A percentile compares a stretch with the other conserved stretches of the same genome.
Evolutionary conservation across 1,284 basidiomycete genomes (phyloP).

Genomic region (Leccinum pachyderme): DNA sequence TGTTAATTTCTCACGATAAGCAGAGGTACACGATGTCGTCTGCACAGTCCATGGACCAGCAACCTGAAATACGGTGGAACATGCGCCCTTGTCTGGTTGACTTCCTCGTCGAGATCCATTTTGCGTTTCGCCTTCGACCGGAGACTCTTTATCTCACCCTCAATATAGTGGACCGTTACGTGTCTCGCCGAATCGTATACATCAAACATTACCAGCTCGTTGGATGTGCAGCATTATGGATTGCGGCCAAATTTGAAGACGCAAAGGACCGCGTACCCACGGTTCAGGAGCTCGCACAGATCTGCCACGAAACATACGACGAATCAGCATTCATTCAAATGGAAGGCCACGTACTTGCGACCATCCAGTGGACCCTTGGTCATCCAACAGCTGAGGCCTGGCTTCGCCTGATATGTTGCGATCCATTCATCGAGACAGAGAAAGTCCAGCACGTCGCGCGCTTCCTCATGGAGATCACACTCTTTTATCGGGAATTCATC

Average conservation of each 20-base stretch:
- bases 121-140: constrained; percentile 92
- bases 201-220: constrained; percentile 99
- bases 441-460: constrained; percentile 93
- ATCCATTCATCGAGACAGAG: constrained; percentile 73
- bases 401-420: constrained; percentile 81
- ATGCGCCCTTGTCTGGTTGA: constrained; percentile 99
- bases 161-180: constrained; percentile 99
- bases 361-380: constrained; percentile 96
- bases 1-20: constrained; percentile 15
- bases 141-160: constrained; percentile 98
- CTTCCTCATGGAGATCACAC: constrained; percentile 97
- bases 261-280: constrained; percentile 98
- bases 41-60: constrained; percentile 95
- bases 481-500: constrained; percentile 96
- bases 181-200: constrained; percentile 97
- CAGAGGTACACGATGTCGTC: constrained; percentile 86
- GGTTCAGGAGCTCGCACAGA: constrained; percentile 89
- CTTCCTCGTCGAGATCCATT: constrained; percentile 98
- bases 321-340: constrained; percentile 96
- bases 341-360: constrained; percentile 95
- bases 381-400: constrained; percentile 98
- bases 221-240: constrained; percentile 97
- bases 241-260: constrained; percentile 99
- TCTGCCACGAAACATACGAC: constrained; percentile 95
- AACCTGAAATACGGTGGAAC: constrained; percentile 95